These are phyloP conservation scores for Sporothrix protearum DNA, from an alignment of 2,329 filamentous ascomycete species.

Conservation along the genomic window DNA sequence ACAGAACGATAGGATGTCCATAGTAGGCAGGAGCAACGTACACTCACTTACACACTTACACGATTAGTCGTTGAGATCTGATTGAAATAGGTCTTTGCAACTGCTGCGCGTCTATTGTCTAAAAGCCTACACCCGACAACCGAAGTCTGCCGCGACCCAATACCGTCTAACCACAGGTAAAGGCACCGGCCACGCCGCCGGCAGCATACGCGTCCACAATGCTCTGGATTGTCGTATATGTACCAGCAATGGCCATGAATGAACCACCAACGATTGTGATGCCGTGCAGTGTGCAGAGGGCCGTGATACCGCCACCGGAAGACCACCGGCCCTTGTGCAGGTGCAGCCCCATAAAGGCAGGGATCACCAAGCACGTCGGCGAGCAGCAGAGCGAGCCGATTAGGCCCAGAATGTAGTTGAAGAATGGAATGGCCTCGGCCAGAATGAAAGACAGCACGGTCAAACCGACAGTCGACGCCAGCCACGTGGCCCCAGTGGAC, in stretches of 20 bases:
- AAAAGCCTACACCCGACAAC: not conserved
- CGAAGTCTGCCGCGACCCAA: not conserved
- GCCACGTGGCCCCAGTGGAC: constrained; percentile 36
- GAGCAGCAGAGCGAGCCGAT: constrained; percentile 30
- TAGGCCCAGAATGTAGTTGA: constrained; percentile 28
- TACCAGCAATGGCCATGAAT: constrained; percentile 32
- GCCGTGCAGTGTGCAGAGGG: constrained; percentile 25
- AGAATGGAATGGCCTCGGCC: constrained; percentile 28
- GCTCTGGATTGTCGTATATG: constrained; percentile 33
- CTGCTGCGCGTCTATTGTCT: not conserved
- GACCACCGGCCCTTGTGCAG: constrained; percentile 24
- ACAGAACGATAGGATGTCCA: not conserved
- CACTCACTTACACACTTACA: not conserved
- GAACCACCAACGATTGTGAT: constrained; percentile 29
- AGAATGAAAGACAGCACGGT: constrained; percentile 26
- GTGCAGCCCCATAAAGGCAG: constrained; percentile 31
- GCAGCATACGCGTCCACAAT: constrained; percentile 31
- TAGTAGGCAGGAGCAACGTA: not conserved
- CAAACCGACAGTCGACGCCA: constrained; percentile 18
- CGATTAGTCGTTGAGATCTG: not conserved
- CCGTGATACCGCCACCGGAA: constrained; percentile 21
- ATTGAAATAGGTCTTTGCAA: not conserved
- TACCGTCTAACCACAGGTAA: constrained; percentile 26
- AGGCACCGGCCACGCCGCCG: constrained; percentile 29
- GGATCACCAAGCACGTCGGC: constrained; percentile 33